Percentiles rank a stretch among this genome's conserved stretches.
Conservation (phyloP, 2,329 filamentous ascomycete species). For the Apiospora aurea region DNA sequence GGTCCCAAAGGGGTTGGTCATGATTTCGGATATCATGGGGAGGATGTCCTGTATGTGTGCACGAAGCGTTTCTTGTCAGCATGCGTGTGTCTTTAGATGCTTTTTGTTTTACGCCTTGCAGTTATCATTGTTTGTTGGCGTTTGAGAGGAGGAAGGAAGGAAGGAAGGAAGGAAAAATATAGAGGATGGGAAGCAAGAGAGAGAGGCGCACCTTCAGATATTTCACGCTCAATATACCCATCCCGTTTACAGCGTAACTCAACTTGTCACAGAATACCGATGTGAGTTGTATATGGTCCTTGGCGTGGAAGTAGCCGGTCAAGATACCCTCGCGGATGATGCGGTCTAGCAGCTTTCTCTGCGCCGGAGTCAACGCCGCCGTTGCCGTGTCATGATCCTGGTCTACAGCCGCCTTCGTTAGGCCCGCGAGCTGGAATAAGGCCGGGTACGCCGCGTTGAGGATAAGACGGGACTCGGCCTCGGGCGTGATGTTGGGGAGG, state of each 20-base stretch:
- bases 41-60: slow-evolving; percentile 62
- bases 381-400: slow-evolving; percentile 26
- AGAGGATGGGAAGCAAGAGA: not conserved
- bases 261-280: slow-evolving; percentile 62
- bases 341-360: slow-evolving; percentile 57
- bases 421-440: slow-evolving; percentile 64
- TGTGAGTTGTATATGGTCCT: slow-evolving; percentile 64
- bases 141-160: not conserved
- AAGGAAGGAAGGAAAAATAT: not conserved
- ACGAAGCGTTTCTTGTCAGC: not conserved
- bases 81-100: not conserved
- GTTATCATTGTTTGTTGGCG: not conserved
- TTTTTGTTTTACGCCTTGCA: too few relatives aligned
- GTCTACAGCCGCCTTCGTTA: slow-evolving; percentile 31
- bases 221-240: slow-evolving; percentile 70
- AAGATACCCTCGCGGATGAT: slow-evolving; percentile 64
- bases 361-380: slow-evolving; percentile 32
- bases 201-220: slow-evolving; percentile 65
- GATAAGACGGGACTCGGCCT: slow-evolving; percentile 70
- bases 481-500: slow-evolving; percentile 79
- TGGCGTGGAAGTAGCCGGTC: slow-evolving; percentile 62
- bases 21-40: slow-evolving; percentile 67
- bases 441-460: slow-evolving; percentile 71
- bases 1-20: slow-evolving; percentile 73
- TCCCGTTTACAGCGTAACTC: slow-evolving; percentile 55